These are phyloP conservation scores for Pinguiococcus pyrenoidosus DNA, from an alignment of 108 stramenopile genomes.

Conservation along the genomic window DNA sequence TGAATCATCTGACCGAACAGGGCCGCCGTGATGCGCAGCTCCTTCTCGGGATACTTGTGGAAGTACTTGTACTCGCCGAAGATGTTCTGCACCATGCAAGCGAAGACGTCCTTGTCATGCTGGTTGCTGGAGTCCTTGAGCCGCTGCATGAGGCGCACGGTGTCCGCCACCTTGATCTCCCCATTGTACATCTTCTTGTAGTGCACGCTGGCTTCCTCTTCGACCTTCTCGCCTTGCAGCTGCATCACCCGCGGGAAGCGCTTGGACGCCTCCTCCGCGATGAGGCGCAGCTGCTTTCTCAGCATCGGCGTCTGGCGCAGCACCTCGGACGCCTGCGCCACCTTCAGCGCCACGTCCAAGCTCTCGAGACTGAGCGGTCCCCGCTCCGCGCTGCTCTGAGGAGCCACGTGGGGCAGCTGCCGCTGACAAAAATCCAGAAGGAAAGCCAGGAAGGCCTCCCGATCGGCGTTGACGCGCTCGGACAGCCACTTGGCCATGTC, in stretches of 20 bases:
- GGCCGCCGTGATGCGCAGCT: conserved; percentile 95
- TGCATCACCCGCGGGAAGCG: conserved; percentile 4
- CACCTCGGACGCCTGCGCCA: conserved; percentile 40
- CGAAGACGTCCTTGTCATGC: conserved; percentile 92
- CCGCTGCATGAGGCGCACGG: conserved; percentile 81
- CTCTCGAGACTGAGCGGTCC: conserved; percentile 64
- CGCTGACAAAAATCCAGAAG: conserved; percentile 48
- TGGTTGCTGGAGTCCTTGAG: conserved; percentile 80
- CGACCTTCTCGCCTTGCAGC: conserved; percentile 37
- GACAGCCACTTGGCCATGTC: conserved; percentile 55
- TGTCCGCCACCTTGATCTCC: conserved; percentile 79
- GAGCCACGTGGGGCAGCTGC: conserved; percentile 38
- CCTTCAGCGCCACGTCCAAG: conserved; percentile 42
- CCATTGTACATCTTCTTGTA: conserved; percentile 95
- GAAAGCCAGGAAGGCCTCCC: conserved; percentile 34
- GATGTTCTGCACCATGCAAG: conserved; percentile 95
- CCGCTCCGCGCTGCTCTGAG: conserved; percentile 8
- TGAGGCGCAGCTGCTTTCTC: conserved; percentile 21
- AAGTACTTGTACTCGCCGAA: conserved; percentile 98
- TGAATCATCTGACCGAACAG: conserved; percentile 91
- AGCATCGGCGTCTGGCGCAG: conserved; percentile 6
- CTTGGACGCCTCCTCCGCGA: conserved; percentile 3
- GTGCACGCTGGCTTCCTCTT: conserved; percentile 83
- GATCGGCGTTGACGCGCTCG: conserved; percentile 43
- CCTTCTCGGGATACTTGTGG: conserved; percentile 93